Conservation (phyloP, 139 green algal genomes). For the Pleodorina starrii region DNA sequence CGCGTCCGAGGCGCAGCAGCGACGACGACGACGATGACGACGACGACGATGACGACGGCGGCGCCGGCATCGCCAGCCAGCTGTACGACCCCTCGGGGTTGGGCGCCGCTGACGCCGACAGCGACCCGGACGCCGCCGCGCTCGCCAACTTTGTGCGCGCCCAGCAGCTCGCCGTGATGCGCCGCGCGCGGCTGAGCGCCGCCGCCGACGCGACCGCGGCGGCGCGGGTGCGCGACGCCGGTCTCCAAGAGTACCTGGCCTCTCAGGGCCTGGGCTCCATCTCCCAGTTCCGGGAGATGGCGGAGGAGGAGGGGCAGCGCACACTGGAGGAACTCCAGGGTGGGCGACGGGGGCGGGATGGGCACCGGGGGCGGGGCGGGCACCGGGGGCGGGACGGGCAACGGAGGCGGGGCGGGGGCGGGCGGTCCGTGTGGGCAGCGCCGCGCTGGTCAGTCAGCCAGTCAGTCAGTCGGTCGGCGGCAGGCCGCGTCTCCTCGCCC, state of each 20-base stretch:
- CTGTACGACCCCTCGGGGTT: not conserved
- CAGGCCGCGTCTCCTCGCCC: no score
- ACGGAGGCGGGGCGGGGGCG: not conserved
- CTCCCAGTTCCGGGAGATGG: not conserved
- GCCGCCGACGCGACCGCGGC: not conserved
- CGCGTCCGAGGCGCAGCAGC: not conserved
- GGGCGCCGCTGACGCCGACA: not conserved
- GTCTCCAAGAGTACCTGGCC: not conserved
- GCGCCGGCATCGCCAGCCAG: not conserved
- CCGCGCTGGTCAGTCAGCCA: no score
- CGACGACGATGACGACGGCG: not conserved
- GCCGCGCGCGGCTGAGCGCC: not conserved
- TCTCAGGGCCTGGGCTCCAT: conserved; percentile 13
- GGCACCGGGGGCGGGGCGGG: not conserved
- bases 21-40: not conserved
- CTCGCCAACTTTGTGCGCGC: not conserved
- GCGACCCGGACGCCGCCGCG: not conserved
- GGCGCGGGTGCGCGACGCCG: not conserved
- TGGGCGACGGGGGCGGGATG: not conserved
- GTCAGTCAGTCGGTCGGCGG: no score
- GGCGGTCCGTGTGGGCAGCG: no score
- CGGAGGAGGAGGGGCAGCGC: not conserved
- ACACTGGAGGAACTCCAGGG: not conserved
- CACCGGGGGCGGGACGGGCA: not conserved
- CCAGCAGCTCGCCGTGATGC: not conserved